These are phyloP conservation scores for Candida hispaniensis DNA, from an alignment of 805 yeast genomes.

Conservation along the genomic window DNA sequence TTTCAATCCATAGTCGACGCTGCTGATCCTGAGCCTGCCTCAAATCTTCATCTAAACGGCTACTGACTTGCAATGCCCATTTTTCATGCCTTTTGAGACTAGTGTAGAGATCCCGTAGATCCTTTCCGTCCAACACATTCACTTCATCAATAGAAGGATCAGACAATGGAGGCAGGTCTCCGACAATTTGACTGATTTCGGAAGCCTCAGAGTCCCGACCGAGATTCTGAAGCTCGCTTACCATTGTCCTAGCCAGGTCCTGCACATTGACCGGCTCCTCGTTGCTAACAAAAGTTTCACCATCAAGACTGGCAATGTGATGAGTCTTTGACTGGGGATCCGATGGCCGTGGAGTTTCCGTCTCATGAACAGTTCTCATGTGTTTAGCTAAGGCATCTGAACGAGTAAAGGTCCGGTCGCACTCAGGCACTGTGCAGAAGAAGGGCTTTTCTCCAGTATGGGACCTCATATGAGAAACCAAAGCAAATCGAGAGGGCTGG, in stretches of 20 bases:
- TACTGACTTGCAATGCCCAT: conserved; percentile 28
- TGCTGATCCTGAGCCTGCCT: conserved; percentile 19
- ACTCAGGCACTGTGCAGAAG: conserved; percentile 55
- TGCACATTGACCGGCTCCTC: conserved; percentile 9
- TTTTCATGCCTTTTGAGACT: conserved; percentile 24
- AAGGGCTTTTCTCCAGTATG: conserved; percentile 62
- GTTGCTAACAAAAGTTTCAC: conserved; percentile 10
- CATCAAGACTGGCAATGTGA: conserved; percentile 6
- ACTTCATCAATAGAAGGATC: conserved; percentile 6
- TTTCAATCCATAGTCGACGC: conserved; percentile 26
- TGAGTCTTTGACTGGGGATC: conserved; percentile 17
- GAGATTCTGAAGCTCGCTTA: conserved; percentile 1
- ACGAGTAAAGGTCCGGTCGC: conserved; percentile 47
- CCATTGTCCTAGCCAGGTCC: conserved; percentile 8
- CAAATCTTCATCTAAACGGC: conserved; percentile 22
- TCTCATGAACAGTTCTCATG: conserved; percentile 48
- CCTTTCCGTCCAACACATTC: conserved; percentile 4
- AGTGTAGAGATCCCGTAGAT: conserved; percentile 1
- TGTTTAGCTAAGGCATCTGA: conserved; percentile 57
- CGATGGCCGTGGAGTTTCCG: conserved; percentile 21
- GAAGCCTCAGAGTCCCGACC: conserved; percentile 5
- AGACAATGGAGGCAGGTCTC: conserved; percentile 1
- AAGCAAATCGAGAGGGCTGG: conserved; percentile 46
- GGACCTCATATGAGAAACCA: conserved; percentile 50
- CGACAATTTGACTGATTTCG: conserved; percentile 2